Conservation (phyloP, 495 filamentous ascomycete genomes). For the Acidomyces sp. region DNA sequence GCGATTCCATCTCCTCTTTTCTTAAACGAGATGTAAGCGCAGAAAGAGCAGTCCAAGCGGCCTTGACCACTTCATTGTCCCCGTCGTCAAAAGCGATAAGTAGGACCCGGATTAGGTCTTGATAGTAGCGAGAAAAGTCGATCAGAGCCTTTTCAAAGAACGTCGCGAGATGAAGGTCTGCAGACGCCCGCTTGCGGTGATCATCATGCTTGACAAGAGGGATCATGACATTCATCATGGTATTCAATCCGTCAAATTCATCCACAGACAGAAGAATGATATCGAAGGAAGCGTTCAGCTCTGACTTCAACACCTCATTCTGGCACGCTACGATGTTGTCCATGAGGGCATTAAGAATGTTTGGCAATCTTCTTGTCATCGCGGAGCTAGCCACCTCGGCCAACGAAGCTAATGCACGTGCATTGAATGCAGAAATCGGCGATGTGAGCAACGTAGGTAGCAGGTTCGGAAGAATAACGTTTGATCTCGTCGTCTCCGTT, state of each 20-base stretch:
- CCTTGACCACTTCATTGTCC: slow-evolving; percentile 75
- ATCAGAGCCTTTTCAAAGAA: slow-evolving; percentile 74
- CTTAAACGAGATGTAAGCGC: slow-evolving; percentile 76
- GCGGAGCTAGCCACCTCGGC: slow-evolving; percentile 77
- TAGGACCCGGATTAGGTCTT: slow-evolving; percentile 78
- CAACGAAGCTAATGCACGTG: slow-evolving; percentile 79
- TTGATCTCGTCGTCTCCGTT: slow-evolving; percentile 83
- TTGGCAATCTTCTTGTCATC: slow-evolving; percentile 79
- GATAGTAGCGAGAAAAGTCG: slow-evolving; percentile 88
- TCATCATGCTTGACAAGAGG: slow-evolving; percentile 83
- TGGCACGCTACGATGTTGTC: slow-evolving; percentile 70
- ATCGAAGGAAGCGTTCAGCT: slow-evolving; percentile 70
- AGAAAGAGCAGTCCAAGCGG: slow-evolving; percentile 78
- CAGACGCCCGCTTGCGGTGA: slow-evolving; percentile 62
- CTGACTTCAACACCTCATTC: slow-evolving; percentile 59
- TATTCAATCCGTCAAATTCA: slow-evolving; percentile 90
- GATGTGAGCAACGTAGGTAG: slow-evolving; percentile 80
- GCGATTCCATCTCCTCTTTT: slow-evolving; percentile 95
- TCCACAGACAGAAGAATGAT: slow-evolving; percentile 83
- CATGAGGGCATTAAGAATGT: slow-evolving; percentile 83
- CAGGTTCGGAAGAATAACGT: slow-evolving; percentile 91
- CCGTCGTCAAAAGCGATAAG: slow-evolving; percentile 83
- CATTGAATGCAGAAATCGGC: slow-evolving; percentile 91
- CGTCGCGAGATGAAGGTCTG: slow-evolving; percentile 68
- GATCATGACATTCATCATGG: slow-evolving; percentile 83